A percentile compares a stretch with the other conserved stretches of the same genome.
Conservation (phyloP, 73 alveolate species). For the Paramecium biaurelia region DNA sequence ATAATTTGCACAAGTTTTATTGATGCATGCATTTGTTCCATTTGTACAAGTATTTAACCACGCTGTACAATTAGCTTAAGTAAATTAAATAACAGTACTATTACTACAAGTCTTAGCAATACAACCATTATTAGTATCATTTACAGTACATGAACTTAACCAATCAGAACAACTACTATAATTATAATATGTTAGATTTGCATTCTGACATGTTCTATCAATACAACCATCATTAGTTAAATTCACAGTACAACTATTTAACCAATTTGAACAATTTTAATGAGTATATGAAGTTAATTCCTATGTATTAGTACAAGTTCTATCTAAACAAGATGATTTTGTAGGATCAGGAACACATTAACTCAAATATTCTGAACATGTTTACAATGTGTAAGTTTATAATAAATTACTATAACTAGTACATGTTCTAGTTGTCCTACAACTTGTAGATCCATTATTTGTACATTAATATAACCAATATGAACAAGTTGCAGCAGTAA, state of each 20-base stretch:
- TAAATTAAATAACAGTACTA: not conserved
- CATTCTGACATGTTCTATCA: not conserved
- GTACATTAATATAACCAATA: not conserved
- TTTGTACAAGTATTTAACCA: constrained; percentile 15
- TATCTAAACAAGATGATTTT: not conserved
- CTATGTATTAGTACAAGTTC: not conserved
- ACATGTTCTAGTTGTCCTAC: not conserved
- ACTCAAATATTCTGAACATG: not conserved
- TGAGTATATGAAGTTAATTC: not conserved
- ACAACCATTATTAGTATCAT: not conserved
- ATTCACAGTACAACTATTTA: constrained; percentile 6
- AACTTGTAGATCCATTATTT: not conserved
- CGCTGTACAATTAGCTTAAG: constrained; percentile 1
- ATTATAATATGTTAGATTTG: not conserved
- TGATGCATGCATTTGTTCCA: not conserved
- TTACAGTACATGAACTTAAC: constrained; percentile 28
- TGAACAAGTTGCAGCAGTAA: constrained; percentile 10
- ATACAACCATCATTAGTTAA: not conserved
- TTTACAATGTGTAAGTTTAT: not conserved
- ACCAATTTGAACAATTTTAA: not conserved
- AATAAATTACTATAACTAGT: not conserved
- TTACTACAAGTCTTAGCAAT: not conserved
- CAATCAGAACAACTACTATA: not conserved
- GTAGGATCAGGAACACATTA: not conserved
- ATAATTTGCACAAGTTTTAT: not conserved